Conservation (phyloP, 169 alveolate genomes). For the Cryptosporidium felis region DNA sequence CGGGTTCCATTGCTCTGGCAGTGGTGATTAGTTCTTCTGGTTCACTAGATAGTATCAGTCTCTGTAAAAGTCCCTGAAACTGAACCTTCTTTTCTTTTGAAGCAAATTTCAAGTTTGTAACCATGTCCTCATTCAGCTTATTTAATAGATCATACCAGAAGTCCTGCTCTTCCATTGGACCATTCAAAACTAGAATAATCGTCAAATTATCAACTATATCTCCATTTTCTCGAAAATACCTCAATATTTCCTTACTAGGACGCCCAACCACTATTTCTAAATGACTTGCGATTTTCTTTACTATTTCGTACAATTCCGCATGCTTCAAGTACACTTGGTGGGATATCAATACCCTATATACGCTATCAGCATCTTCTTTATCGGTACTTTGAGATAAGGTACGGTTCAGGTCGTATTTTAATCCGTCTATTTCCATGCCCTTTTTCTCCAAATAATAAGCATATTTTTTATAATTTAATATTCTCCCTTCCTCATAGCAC, state of each 20-base stretch:
- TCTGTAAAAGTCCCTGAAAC: not conserved
- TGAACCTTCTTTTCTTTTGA: conserved; percentile 7
- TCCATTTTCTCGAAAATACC: not conserved
- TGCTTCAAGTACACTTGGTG: conserved; percentile 15
- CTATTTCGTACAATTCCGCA: not conserved
- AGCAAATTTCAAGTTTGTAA: not conserved
- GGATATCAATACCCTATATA: not conserved
- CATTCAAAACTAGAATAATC: conserved; percentile 15
- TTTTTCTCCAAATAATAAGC: not conserved
- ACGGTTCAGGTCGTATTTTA: no score
- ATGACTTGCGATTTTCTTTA: not conserved
- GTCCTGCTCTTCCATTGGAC: conserved; percentile 39
- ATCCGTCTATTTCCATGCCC: no score
- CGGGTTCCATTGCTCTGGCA: not conserved
- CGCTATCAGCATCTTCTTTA: not conserved
- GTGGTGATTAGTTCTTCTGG: conserved; percentile 3
- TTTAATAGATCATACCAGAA: conserved; percentile 52
- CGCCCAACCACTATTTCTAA: conserved; percentile 28
- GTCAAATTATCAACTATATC: not conserved
- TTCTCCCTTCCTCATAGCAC: conserved; percentile 64
- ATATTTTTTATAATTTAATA: conserved; percentile 12
- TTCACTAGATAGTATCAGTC: conserved; percentile 16
- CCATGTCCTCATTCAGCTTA: not conserved
- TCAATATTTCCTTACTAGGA: conserved; percentile 5
- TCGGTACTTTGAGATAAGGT: no score